phyloP scores from a whole-genome alignment of 257 asterid genomes.

The Oldenlandia corymbosa region DNA sequence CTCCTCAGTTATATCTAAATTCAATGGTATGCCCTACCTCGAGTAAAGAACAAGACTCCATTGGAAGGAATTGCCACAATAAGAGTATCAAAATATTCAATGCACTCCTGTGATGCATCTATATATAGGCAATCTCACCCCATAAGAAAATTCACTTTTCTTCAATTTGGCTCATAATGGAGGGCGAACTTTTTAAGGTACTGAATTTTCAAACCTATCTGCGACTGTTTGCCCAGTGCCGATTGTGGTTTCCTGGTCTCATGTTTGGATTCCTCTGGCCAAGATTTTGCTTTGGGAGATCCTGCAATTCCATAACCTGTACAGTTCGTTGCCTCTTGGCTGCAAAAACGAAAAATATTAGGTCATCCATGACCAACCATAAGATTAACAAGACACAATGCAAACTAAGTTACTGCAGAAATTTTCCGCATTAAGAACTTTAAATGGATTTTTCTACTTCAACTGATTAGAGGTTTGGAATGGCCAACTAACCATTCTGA shows the following conservation, averaged over 20 bases:
- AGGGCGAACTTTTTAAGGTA: conserved; percentile 16
- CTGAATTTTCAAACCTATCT: conserved; percentile 30
- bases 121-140: conserved; percentile 8
- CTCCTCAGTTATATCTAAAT: conserved; percentile 9
- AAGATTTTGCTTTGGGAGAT: conserved; percentile 63
- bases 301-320: conserved; percentile 77
- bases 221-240: conserved; percentile 56
- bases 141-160: neutral
- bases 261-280: conserved; percentile 47
- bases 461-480: neutral
- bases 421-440: neutral
- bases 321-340: conserved; percentile 81
- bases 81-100: conserved; percentile 7
- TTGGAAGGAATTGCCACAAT: neutral
- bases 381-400: neutral
- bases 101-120: conserved; percentile 8
- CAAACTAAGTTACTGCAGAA: neutral
- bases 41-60: conserved; percentile 7
- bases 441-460: neutral
- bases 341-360: no score
- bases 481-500: conserved; percentile 59
- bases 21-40: conserved; percentile 1
- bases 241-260: conserved; percentile 52
- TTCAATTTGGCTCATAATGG: conserved; percentile 10
- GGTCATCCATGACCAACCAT: conserved; percentile 1